Base-by-base conservation (phyloP, 257 asterid genomes). In the Primulina huaijiensis region DNA sequence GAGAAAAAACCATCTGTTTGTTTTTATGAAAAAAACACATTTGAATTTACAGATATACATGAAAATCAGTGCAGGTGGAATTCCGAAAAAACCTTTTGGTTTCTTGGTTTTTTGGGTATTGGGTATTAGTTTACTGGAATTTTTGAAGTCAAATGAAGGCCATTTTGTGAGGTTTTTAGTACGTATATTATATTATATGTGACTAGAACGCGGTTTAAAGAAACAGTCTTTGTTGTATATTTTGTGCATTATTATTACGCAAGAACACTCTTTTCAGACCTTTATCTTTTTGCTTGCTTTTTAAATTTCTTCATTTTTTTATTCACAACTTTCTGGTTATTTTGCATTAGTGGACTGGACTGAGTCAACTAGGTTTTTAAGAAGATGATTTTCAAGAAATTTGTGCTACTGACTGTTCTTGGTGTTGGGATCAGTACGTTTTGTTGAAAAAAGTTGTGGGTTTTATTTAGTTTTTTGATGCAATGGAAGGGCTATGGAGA, bases 191-290 rank as follows among this genome's bases (percentile, higher is more conserved):
- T 75, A 60, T 55, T 61, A 5, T 62, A 3, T 60, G 46, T 68
- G 23, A 52, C 67, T 40, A 27, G 37, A 8, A 78, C 85, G 86
- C 86, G 82, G 71, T 78, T 74, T 73, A 58, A 78, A 76, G 86
- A 83, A 74, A 21, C 63, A 78, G 81, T 81, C 85, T 17, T 66
- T 61, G 33, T 37, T 69, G 70, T 71, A 64, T 80, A 79, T 68
- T 58, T 62, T 33, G 66, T 65, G 19, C 74, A 27, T 74, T 55
- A 27, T 74, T 55, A 37, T 65, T 77, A 34, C 73, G 72, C 79
- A 73, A 31, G 16, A 8, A 23, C 60, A 5, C 65, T 43, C 70
- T 75, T 75, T 64, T 34, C 79, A 67, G 67, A 69, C 61, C 69
- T 75, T 70, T 62, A 34, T 72, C 65, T 72, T 38, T 65, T 20